phyloP scores from a whole-genome alignment of 2,329 filamentous ascomycete genomes.

The Penicillium sp. region DNA sequence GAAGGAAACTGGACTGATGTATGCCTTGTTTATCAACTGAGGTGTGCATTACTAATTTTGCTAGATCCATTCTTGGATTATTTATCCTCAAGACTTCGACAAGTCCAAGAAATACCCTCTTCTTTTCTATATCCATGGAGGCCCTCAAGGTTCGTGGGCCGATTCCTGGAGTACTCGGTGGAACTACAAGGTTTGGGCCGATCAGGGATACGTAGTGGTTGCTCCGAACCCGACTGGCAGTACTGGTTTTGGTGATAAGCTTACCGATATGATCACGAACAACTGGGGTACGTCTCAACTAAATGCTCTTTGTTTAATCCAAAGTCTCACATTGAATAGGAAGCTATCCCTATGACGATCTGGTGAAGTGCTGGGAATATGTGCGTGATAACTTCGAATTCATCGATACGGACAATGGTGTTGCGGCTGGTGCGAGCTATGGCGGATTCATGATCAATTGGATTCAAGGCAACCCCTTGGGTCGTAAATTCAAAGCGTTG shows the following conservation, averaged over 20 bases:
- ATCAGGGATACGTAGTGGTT: slow-evolving; percentile 82
- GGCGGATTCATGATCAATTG: slow-evolving; percentile 62
- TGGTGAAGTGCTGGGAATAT: slow-evolving; percentile 75
- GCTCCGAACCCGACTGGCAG: slow-evolving; percentile 80
- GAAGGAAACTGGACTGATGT: slow-evolving; percentile 38
- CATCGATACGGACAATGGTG: slow-evolving; percentile 39
- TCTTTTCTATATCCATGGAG: slow-evolving; percentile 77
- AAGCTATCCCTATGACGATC: slow-evolving; percentile 68
- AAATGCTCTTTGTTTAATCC: neutral
- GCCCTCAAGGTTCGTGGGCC: slow-evolving; percentile 73
- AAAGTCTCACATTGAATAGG: slow-evolving; percentile 16
- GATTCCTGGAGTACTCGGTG: slow-evolving; percentile 78
- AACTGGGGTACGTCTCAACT: slow-evolving; percentile 64
- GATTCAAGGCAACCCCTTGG: slow-evolving; percentile 84
- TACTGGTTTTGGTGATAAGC: slow-evolving; percentile 75
- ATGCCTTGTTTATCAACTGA: neutral
- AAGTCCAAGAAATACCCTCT: slow-evolving; percentile 72
- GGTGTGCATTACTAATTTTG: slow-evolving; percentile 6
- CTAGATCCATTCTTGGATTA: slow-evolving; percentile 41
- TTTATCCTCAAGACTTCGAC: slow-evolving; percentile 59
- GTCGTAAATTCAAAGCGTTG: slow-evolving; percentile 80
- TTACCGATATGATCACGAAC: slow-evolving; percentile 71
- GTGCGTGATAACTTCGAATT: slow-evolving; percentile 47
- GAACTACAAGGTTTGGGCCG: slow-evolving; percentile 83
- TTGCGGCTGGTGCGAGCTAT: slow-evolving; percentile 43